A percentile compares a stretch with the other conserved stretches of the same genome.
phyloP scores from a whole-genome alignment of 2,329 filamentous ascomycete genomes.

The Diaporthe caulivora region DNA sequence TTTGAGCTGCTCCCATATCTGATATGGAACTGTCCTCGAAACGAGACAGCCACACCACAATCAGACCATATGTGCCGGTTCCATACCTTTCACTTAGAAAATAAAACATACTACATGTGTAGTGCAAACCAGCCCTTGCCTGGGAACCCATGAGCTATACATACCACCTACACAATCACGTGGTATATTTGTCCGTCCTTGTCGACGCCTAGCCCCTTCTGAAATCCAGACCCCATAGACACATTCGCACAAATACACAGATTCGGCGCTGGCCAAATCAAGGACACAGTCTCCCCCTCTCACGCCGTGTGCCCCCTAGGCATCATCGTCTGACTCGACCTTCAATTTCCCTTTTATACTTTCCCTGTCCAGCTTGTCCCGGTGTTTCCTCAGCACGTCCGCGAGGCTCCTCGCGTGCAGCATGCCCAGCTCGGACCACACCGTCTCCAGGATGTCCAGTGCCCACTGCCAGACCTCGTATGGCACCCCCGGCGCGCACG shows the following conservation, averaged over 20 bases:
- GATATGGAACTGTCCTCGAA: neutral
- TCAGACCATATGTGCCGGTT: neutral
- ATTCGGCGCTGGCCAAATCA: neutral
- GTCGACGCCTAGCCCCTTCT: neutral
- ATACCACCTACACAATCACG: neutral
- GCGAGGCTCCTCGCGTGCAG: conserved; percentile 60
- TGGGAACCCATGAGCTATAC: neutral
- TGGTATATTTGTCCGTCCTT: neutral
- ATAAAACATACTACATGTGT: conserved; percentile 7
- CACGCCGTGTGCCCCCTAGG: neutral
- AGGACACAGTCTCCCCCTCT: neutral
- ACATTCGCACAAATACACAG: conserved; percentile 5
- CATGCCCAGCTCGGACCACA: conserved; percentile 66
- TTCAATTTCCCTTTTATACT: conserved; percentile 38
- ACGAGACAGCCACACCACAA: neutral
- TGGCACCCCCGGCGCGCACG: conserved; percentile 60
- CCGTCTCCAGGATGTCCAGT: conserved; percentile 58
- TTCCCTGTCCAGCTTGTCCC: conserved; percentile 40
- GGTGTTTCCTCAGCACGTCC: conserved; percentile 48
- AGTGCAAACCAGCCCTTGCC: conserved; percentile 7
- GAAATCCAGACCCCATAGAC: neutral
- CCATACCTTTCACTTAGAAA: conserved; percentile 4
- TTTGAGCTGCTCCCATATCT: neutral
- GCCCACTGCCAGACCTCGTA: conserved; percentile 59
- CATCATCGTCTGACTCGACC: conserved; percentile 9